Evolutionary conservation across 164 flowering plant species (phyloP), one percentile per base, ranked within the genome.

Genomic region (Vitis riparia): DNA sequence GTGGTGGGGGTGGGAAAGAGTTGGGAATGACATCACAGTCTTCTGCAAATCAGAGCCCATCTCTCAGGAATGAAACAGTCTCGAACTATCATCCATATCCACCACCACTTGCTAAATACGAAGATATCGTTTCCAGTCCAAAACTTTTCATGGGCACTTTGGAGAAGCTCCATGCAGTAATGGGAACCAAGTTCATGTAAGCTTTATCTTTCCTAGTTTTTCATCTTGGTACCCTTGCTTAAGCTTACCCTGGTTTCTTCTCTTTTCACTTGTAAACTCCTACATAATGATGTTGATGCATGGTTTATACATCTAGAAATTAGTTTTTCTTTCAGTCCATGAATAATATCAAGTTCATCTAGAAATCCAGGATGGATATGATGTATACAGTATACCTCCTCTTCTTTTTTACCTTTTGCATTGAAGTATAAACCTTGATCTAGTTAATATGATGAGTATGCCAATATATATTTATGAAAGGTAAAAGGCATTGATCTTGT

Each of bases 131-230:
- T 2, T 78, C 76, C 44, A 75, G 75, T 72, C 72, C 84, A 9
- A 74, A 78, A 59, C 80, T 87, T 23, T 93, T 91, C 71, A 87
- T 87, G 90, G 71, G 72, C 7, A 76, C 90, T 75, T 74, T 93
- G 70, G 86, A 88, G 84, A 85, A 85, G 74, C 89, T 91, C 55
- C 98, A 93, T 76, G 71, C 84, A 68, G 27, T 81, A 0, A 79
- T 93, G 93, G 82, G 89, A 51, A 88, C 97, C 23, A 93, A 93
- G 76, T 93, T 93, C 82, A 91, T 88, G 98, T 91, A 69, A 76
- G 85, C 62, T 63, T 65, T 52, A n/a, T 65, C 51, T 65, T 44
- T 19, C 27, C 3, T 7, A 9, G 11, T 14, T 53, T 51, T 51
- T 23, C 6, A n/a, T 27, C 4, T 59, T 16, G 19, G n/a, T 65